Conservation (phyloP, 2,329 filamentous ascomycete genomes). For the Beauveria asiatica region DNA sequence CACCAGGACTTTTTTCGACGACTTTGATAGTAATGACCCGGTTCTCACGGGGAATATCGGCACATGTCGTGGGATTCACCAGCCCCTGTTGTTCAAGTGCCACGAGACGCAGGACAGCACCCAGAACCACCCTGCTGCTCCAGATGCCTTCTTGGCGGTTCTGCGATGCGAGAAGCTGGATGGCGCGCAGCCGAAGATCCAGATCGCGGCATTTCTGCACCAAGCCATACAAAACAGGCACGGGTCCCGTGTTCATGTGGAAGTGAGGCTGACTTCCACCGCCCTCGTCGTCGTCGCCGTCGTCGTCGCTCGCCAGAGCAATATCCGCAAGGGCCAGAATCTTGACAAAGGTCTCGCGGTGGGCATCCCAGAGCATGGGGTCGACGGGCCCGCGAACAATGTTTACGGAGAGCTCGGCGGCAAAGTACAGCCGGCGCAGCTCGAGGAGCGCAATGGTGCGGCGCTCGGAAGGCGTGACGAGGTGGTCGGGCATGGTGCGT, state of each 20-base stretch:
- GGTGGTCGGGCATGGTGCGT: not conserved
- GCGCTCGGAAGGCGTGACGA: not conserved
- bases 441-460: slow-evolving; percentile 7
- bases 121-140: slow-evolving; percentile 4
- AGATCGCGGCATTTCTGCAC: slow-evolving; percentile 7
- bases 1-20: not conserved
- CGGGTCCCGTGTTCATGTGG: slow-evolving; percentile 9
- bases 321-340: slow-evolving; percentile 7
- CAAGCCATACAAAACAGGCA: slow-evolving; percentile 2
- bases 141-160: slow-evolving; percentile 9
- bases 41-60: slow-evolving; percentile 7
- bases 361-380: slow-evolving; percentile 7
- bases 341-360: slow-evolving; percentile 3
- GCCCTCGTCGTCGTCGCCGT: not conserved
- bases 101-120: not conserved
- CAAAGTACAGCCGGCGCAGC: slow-evolving; percentile 6
- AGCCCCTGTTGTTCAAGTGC: slow-evolving; percentile 3
- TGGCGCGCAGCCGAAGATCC: not conserved
- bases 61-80: not conserved
- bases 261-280: not conserved
- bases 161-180: slow-evolving; percentile 1
- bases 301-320: not conserved
- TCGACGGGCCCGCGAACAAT: not conserved
- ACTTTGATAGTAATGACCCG: slow-evolving; percentile 5
- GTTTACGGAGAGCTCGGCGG: slow-evolving; percentile 6